A percentile compares a stretch with the other conserved stretches of the same genome.
phyloP scores from a whole-genome alignment of 1,284 basidiomycete species.

The Ustilago curta region DNA sequence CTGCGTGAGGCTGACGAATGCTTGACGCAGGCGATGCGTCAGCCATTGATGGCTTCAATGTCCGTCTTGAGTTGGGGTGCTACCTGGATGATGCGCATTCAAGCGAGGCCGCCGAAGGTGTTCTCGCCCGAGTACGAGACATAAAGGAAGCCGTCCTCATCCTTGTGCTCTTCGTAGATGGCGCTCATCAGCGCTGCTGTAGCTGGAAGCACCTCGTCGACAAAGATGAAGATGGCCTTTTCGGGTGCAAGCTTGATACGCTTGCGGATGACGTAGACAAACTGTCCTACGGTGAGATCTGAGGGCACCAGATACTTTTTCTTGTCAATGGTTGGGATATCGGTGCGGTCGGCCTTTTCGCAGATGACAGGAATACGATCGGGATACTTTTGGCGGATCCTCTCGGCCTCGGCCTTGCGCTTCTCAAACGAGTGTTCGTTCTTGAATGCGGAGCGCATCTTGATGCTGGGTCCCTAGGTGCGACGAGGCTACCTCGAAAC shows the following conservation, averaged over 20 bases:
- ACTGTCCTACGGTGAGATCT: conserved; percentile 93
- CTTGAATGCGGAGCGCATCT: conserved; percentile 98
- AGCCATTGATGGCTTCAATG: neutral
- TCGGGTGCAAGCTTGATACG: conserved; percentile 99
- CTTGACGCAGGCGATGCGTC: neutral
- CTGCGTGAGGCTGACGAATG: neutral
- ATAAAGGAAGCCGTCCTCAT: conserved; percentile 68
- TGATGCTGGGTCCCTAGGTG: conserved; percentile 3
- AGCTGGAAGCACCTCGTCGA: conserved; percentile 94
- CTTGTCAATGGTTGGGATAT: conserved; percentile 99
- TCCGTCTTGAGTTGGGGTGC: neutral
- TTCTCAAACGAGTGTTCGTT: conserved; percentile 99
- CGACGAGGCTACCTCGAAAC: neutral
- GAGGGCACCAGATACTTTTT: conserved; percentile 99
- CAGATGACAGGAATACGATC: conserved; percentile 99
- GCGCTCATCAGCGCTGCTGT: conserved; percentile 98
- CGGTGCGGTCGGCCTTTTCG: conserved; percentile 98
- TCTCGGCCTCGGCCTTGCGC: conserved; percentile 94
- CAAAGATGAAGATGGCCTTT: conserved; percentile 78
- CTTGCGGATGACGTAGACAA: conserved; percentile 99
- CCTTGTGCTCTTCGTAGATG: conserved; percentile 95
- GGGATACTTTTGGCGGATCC: conserved; percentile 97
- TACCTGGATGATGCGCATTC: neutral
- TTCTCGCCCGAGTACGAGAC: conserved; percentile 68
- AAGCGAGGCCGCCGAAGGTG: conserved; percentile 52